Percentiles rank a stretch among this genome's conserved stretches.
Conservation (phyloP, 2,329 filamentous ascomycete genomes). For the Bipolaris sorokiniana region DNA sequence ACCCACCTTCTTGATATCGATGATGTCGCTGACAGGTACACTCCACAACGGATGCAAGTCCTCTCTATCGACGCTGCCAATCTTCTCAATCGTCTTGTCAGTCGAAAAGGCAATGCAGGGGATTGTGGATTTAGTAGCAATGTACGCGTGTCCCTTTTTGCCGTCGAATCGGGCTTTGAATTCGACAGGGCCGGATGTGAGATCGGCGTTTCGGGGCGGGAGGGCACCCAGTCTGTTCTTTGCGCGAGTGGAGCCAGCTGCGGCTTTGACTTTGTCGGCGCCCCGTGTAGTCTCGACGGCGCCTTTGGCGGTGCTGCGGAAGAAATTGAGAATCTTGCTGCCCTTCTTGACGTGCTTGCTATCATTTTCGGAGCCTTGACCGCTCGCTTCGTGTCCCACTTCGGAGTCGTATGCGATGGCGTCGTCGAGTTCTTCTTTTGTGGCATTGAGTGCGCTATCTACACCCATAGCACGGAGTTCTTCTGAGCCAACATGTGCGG, state of each 20-base stretch:
- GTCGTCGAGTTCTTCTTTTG: slow-evolving; percentile 67
- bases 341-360: slow-evolving; percentile 56
- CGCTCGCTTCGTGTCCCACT: slow-evolving; percentile 57
- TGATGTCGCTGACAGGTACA: slow-evolving; percentile 72
- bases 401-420: slow-evolving; percentile 60
- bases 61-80: slow-evolving; percentile 56
- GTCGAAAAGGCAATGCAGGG: slow-evolving; percentile 71
- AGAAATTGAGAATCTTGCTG: slow-evolving; percentile 64
- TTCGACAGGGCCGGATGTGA: slow-evolving; percentile 71
- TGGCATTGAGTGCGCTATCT: slow-evolving; percentile 65
- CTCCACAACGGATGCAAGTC: slow-evolving; percentile 68
- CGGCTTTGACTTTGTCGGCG: slow-evolving; percentile 74
- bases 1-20: slow-evolving; percentile 77
- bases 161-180: slow-evolving; percentile 76
- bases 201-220: slow-evolving; percentile 53
- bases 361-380: slow-evolving; percentile 59
- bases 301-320: slow-evolving; percentile 73
- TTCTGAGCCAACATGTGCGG: slow-evolving; percentile 57
- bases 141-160: slow-evolving; percentile 73
- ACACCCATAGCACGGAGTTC: slow-evolving; percentile 60
- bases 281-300: slow-evolving; percentile 74
- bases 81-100: slow-evolving; percentile 56
- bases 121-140: slow-evolving; percentile 69
- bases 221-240: slow-evolving; percentile 76
- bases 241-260: slow-evolving; percentile 64